Conservation (phyloP, 1,284 basidiomycete genomes). For the Naganishia sp. region DNA sequence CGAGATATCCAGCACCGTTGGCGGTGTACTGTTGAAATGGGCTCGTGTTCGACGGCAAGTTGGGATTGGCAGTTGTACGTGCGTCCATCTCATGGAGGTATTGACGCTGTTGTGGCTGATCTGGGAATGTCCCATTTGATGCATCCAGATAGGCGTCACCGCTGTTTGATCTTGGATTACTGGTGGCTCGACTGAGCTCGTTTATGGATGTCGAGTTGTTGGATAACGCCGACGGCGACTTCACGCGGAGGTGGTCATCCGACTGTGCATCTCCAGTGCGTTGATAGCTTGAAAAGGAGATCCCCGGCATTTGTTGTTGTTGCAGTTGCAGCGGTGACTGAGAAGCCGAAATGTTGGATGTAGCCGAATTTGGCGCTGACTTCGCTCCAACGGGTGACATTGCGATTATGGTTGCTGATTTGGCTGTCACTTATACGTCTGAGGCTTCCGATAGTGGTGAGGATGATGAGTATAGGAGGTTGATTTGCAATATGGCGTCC, state of each 20-base stretch:
- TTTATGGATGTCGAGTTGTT: not conserved
- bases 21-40: conserved; percentile 17
- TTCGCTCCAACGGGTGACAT: conserved; percentile 11
- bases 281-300: conserved; percentile 2
- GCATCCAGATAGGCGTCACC: not conserved
- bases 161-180: not conserved
- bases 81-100: conserved; percentile 7
- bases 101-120: conserved; percentile 19
- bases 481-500: too few species aligned
- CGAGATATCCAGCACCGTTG: not conserved
- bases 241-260: conserved; percentile 2
- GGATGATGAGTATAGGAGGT: not conserved
- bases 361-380: conserved; percentile 21
- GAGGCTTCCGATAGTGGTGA: not conserved
- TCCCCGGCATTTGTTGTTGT: conserved; percentile 9
- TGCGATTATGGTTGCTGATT: not conserved
- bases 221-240: conserved; percentile 15
- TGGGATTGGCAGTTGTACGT: not conserved
- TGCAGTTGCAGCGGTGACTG: conserved; percentile 25
- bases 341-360: conserved; percentile 8
- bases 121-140: not conserved
- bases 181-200: not conserved
- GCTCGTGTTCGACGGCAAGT: conserved; percentile 1
- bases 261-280: not conserved
- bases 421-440: not conserved